Base-by-base conservation (phyloP, 1,284 basidiomycete species). In the Melampsora americana region DNA sequence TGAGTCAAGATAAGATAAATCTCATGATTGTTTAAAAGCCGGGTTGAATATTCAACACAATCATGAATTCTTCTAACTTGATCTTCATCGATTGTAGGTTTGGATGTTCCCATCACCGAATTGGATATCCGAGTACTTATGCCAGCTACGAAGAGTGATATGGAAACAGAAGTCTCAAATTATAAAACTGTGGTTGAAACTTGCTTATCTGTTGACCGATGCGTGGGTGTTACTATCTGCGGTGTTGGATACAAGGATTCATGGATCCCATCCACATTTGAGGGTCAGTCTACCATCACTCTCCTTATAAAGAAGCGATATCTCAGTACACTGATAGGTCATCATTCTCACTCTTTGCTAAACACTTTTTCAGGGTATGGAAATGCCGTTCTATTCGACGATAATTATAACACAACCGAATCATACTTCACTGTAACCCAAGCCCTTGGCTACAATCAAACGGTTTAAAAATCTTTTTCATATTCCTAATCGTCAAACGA, bases 71-170 rank as follows among this genome's bases (percentile, higher is more conserved):
- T 18, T 1, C n/a, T 59, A 1, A 59, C 53, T 7, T 23, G 1
- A n/a, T 59, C 7, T 6, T 59, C 23, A 28, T 28, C 18, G 6
- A 59, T 7, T 59, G 9, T 6, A 56, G 53, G 53, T n/a, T 12
- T 62, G 16, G 60, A 62, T 7, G 32, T 62, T 62, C n/a, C 60
- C 23, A 62, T 62, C 6, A 62, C 60, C 16, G 60, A 62, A 28
- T 28, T 62, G 18, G 60, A 62, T 35, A 62, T 62, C 18, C 60
- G 60, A 20, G 16, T 62, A 9, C 3, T 1, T 3, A 28, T 30
- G 20, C 20, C 23, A 28, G 20, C 28, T 1, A 35, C 60, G 1
- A 28, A 62, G 18, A 28, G 18, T 14, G 60, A 62, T 28, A 20
- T 30, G 18, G 28, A 62, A 32, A 11, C 30, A 62, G 5, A 62